Evolutionary conservation across 192 early-diverging fungal genomes (phyloP).

Genomic region (Linnemannia zychae): DNA sequence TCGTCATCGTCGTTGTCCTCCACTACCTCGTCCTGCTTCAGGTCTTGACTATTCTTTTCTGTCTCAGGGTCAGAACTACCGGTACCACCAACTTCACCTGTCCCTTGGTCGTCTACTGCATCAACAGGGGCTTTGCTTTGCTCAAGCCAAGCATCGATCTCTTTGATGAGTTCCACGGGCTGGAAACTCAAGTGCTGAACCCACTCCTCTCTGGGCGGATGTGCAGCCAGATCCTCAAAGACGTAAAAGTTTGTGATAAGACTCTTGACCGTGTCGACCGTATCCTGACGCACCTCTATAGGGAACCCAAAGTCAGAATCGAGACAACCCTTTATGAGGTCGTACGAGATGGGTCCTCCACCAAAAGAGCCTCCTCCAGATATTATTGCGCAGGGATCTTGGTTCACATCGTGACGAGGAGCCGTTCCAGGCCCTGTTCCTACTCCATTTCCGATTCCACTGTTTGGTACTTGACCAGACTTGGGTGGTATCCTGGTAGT

Average conservation of each 20-base stretch:
- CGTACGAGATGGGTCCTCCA: constrained; percentile 16
- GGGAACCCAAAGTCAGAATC: constrained; percentile 30
- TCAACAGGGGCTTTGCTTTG: neutral
- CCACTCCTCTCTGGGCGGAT: neutral
- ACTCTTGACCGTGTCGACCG: constrained; percentile 26
- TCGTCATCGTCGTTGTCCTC: neutral
- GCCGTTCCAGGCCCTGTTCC: neutral
- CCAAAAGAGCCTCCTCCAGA: no score
- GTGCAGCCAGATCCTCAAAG: constrained; percentile 32
- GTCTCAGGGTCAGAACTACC: neutral
- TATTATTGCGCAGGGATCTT: constrained; percentile 14
- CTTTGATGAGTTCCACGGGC: constrained; percentile 14
- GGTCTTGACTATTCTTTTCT: neutral
- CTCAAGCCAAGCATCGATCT: constrained; percentile 14
- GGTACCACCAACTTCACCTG: neutral
- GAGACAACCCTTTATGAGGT: constrained; percentile 22
- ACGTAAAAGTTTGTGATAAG: constrained; percentile 33
- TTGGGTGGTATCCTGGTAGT: neutral
- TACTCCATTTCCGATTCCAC: neutral
- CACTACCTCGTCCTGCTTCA: neutral
- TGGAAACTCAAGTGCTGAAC: constrained; percentile 6
- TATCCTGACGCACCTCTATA: constrained; percentile 9
- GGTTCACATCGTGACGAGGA: constrained; percentile 14
- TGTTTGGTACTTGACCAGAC: neutral
- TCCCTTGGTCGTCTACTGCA: neutral